A percentile compares a stretch with the other conserved stretches of the same genome.
phyloP scores from a whole-genome alignment of 352 stramenopile genomes.

The Globisporangium iwayamae region DNA sequence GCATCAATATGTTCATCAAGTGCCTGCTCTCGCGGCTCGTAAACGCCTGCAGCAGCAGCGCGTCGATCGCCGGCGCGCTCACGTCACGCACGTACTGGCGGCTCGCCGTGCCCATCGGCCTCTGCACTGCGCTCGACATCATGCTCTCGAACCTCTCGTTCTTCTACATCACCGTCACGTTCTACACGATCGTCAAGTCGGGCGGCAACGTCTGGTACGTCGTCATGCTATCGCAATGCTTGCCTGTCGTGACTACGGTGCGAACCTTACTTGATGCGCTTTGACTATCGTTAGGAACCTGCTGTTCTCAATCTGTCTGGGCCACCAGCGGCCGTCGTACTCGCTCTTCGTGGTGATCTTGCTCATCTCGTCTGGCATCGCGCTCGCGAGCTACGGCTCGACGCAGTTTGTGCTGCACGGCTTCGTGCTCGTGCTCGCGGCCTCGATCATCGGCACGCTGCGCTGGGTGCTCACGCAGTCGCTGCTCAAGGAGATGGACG shows the following conservation, averaged over 20 bases:
- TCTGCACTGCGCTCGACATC: conserved; percentile 82
- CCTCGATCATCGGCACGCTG: conserved; percentile 69
- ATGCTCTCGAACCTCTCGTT: conserved; percentile 82
- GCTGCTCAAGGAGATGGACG: conserved; percentile 61
- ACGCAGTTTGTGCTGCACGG: conserved; percentile 71
- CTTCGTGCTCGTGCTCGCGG: conserved; percentile 66
- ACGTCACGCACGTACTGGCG: conserved; percentile 47
- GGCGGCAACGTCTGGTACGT: conserved; percentile 67
- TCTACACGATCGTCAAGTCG: conserved; percentile 86
- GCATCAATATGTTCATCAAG: conserved; percentile 80
- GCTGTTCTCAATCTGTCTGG: conserved; percentile 75
- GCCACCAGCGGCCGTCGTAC: conserved; percentile 60
- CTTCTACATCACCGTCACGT: conserved; percentile 84
- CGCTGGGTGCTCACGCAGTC: conserved; percentile 85
- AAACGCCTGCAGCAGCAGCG: conserved; percentile 35
- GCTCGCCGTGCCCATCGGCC: conserved; percentile 70
- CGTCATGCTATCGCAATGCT: background rate
- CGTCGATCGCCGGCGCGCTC: conserved; percentile 21
- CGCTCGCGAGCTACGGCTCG: conserved; percentile 67
- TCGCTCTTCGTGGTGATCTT: conserved; percentile 52
- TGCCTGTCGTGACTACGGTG: conserved; percentile 1
- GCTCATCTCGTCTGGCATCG: conserved; percentile 69
- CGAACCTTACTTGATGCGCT: background rate
- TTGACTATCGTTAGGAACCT: conserved; percentile 35
- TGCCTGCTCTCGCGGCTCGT: conserved; percentile 56